phyloP scores from a whole-genome alignment of 306 rosid genomes.

The Lablab purpureus region DNA sequence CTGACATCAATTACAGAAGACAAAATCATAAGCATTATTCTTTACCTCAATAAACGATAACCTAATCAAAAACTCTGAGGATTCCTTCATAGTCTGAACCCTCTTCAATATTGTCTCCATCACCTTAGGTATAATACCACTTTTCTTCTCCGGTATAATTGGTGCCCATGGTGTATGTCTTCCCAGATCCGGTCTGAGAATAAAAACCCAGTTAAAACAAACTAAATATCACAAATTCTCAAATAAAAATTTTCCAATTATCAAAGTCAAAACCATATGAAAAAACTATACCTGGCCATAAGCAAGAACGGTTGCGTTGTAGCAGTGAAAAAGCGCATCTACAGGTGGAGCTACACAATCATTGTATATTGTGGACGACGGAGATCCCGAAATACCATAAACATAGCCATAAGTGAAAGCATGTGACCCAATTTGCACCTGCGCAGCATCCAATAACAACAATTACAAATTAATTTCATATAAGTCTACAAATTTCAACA shows the following conservation, averaged over 20 bases:
- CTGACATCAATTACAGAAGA: too few species aligned
- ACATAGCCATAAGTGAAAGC: conserved; percentile 86
- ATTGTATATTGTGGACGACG: conserved; percentile 60
- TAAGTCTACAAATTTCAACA: neutral
- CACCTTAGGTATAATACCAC: too few species aligned
- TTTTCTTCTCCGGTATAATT: too few species aligned
- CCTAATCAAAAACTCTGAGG: too few species aligned
- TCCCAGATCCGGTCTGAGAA: conserved; percentile 92
- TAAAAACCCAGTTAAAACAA: conserved; percentile 8
- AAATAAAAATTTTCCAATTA: neutral
- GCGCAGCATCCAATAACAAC: conserved; percentile 19
- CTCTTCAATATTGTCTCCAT: too few species aligned
- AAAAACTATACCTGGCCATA: conserved; percentile 82
- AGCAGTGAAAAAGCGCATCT: conserved; percentile 84
- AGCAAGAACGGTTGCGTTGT: conserved; percentile 96
- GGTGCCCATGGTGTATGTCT: too few species aligned
- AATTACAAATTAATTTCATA: neutral
- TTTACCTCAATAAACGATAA: too few species aligned
- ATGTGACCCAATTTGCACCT: conserved; percentile 95
- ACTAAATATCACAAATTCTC: neutral
- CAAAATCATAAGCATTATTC: too few species aligned
- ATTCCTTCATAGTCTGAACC: too few species aligned
- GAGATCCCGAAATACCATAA: conserved; percentile 64
- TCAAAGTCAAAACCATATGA: neutral
- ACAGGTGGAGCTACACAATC: conserved; percentile 91